These are phyloP conservation scores for Yamadazyma laniorum DNA, from an alignment of 805 yeast genomes.

Conservation along the genomic window DNA sequence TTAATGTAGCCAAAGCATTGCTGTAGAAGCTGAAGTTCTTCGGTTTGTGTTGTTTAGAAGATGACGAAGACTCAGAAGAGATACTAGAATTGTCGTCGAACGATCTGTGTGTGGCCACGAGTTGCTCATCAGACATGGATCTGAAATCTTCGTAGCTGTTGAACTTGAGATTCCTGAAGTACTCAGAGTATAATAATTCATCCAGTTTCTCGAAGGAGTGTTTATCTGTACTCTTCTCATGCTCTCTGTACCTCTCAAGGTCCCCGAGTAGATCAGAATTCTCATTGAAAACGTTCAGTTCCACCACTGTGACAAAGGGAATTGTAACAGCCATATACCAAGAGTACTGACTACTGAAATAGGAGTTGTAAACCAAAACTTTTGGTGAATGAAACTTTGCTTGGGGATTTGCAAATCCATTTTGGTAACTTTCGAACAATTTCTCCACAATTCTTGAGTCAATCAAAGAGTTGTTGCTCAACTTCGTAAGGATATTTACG, in stretches of 20 bases:
- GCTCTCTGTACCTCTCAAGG: constrained; percentile 14
- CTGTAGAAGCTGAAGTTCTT: constrained; percentile 30
- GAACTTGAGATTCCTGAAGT: constrained; percentile 21
- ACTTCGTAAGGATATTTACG: constrained; percentile 35
- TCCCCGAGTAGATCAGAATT: constrained; percentile 18
- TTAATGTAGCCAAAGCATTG: constrained; percentile 23
- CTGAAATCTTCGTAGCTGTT: constrained; percentile 19
- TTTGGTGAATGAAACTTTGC: constrained; percentile 25
- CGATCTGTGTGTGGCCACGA: constrained; percentile 11
- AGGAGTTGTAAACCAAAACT: constrained; percentile 32
- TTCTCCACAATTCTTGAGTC: constrained; percentile 22
- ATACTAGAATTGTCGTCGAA: constrained; percentile 5
- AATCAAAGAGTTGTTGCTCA: constrained; percentile 31
- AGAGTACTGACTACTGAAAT: constrained; percentile 32
- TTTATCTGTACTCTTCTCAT: constrained; percentile 14
- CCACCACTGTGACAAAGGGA: constrained; percentile 39
- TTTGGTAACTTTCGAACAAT: constrained; percentile 22
- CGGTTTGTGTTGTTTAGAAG: constrained; percentile 24
- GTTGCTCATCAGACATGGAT: constrained; percentile 10
- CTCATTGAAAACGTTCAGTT: constrained; percentile 31
- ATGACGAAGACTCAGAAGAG: constrained; percentile 3
- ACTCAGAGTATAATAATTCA: constrained; percentile 18
- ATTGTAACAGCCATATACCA: constrained; percentile 37
- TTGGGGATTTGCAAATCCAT: background rate
- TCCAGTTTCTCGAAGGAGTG: constrained; percentile 23